Evolutionary conservation across 768 basidiomycete genomes (phyloP).

Genomic region (Austroboletus eburneus): DNA sequence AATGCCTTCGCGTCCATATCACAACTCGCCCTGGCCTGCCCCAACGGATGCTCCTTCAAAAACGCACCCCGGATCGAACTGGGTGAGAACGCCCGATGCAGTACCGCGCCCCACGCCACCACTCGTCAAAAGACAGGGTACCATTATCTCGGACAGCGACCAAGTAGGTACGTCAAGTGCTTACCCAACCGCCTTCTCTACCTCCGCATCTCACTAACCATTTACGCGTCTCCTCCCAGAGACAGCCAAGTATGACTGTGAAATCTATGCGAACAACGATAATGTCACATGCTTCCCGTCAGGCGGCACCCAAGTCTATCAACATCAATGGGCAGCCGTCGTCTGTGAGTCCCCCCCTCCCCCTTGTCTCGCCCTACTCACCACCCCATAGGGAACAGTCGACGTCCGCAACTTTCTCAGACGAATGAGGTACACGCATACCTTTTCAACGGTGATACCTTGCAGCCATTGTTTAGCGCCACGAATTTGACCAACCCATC

Average conservation of each 20-base stretch:
- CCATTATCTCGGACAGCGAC: conserved; percentile 21
- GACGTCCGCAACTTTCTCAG: conserved; percentile 61
- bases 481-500: conserved; percentile 48
- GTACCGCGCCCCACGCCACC: conserved; percentile 10
- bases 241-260: conserved; percentile 45
- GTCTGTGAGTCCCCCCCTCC: conserved; percentile 52
- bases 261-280: conserved; percentile 60
- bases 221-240: conserved; percentile 14
- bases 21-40: conserved; percentile 42
- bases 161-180: conserved; percentile 26
- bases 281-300: conserved; percentile 77
- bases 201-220: conserved; percentile 8
- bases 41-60: conserved; percentile 36
- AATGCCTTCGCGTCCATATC: conserved; percentile 36
- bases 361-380: neutral
- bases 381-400: conserved; percentile 62
- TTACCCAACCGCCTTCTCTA: conserved; percentile 4
- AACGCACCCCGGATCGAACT: conserved; percentile 30
- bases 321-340: conserved; percentile 72
- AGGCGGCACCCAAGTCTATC: conserved; percentile 49
- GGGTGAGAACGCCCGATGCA: conserved; percentile 30
- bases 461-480: conserved; percentile 41
- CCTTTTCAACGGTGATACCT: conserved; percentile 72
- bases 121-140: conserved; percentile 21
- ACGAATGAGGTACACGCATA: conserved; percentile 66